Base-by-base conservation (phyloP, 2,329 filamentous ascomycete genomes). In the Neopestalotiopsis rosae region DNA sequence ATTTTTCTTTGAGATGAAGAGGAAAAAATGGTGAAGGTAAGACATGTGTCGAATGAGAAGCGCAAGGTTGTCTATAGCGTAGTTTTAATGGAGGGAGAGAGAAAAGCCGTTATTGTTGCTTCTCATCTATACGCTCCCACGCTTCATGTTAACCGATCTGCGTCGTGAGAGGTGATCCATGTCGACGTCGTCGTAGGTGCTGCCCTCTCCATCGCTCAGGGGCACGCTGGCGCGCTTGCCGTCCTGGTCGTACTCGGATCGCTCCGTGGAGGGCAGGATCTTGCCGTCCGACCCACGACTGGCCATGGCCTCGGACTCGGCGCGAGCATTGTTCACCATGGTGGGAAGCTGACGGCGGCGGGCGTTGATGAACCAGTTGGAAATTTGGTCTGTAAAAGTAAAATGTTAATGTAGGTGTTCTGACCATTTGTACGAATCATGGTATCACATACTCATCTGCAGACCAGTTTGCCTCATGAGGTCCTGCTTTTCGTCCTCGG, bases 401-500 rank as follows among this genome's bases (percentile, higher is more conserved):
- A 52, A 66, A 69, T 63, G 63, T 71, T 67, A 61, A 38, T 38
- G 1, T 7, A 10, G 6, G 34, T 38, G 34, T 38, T 38, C 34
- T 38, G 1, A 28, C 24, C 24, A 28, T 28, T 28, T 28, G 24
- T 28, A 28, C 24, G 24, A 38, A 34, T 14, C 28, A 5, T 32
- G 68, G 7, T 69, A 62, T 73, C 77, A 88, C 90, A 84, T 85
- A 89, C 92, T 95, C 83, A 97, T 91, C 67, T 93, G 91, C 34
- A 97, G 83, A 0, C 90, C 90, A 0, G 94, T 97, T 76, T 90
- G 85, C 61, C 87, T 87, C 86, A 94, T 94, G 62, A 97, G 85
- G 69, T 92, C 89, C 76, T 95, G 89, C 80, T 97, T 97, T 81
- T 97, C 92, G 71, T 97, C 93, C 79, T 97, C 93, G 4, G 90